Evolutionary conservation across 129 eudicot species (phyloP).

Genomic region (carrot (Daucus carota)): DH1_v3.0 NC_030381.2:55249001-55249500

Average conservation of each 20-base stretch:
- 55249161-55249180: slow-evolving; percentile 71
- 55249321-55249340: slow-evolving; percentile 51
- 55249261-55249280: slow-evolving; percentile 48
- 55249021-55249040: no score
- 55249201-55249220: slow-evolving; percentile 70
- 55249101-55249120: slow-evolving; percentile 5
- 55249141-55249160: slow-evolving; percentile 63
- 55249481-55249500: slow-evolving; percentile 68
- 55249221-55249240: slow-evolving; percentile 68
- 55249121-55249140: slow-evolving; percentile 86
- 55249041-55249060: no score
- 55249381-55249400: neutral
- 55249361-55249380: slow-evolving; percentile 73
- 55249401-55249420: neutral
- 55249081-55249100: neutral
- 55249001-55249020: no score
- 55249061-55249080: neutral
- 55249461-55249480: slow-evolving; percentile 61
- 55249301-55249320: slow-evolving; percentile 39
- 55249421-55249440: neutral
- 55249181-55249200: slow-evolving; percentile 66
- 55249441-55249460: slow-evolving; percentile 43
- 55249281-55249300: slow-evolving; percentile 56
- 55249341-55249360: slow-evolving; percentile 48
- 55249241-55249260: slow-evolving; percentile 63